phyloP scores from a whole-genome alignment of 495 filamentous ascomycete genomes.

The Pyrenula massariospora region DNA sequence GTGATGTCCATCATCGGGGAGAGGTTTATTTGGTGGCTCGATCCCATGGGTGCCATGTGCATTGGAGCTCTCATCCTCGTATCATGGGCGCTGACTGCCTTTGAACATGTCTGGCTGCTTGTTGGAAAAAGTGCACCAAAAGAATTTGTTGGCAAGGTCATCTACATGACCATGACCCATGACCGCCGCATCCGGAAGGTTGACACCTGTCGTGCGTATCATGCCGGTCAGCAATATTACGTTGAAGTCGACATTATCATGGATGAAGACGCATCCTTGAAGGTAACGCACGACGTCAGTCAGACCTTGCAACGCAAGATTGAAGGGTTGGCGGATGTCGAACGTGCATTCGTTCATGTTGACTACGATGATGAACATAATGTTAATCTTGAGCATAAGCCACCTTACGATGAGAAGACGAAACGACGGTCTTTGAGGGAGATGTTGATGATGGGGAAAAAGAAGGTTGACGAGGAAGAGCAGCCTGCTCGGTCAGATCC shows the following conservation, averaged over 20 bases:
- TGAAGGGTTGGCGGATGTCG: constrained; percentile 38
- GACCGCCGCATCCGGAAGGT: constrained; percentile 39
- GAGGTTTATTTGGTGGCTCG: constrained; percentile 41
- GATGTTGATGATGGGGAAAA: not conserved
- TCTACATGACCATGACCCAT: constrained; percentile 44
- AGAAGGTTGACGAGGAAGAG: not conserved
- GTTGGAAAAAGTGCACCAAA: constrained; percentile 41
- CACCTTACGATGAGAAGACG: constrained; percentile 25
- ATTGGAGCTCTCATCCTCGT: constrained; percentile 42
- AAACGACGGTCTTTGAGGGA: not conserved
- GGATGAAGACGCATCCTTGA: constrained; percentile 35
- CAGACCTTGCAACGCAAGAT: constrained; percentile 42
- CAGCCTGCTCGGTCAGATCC: not conserved
- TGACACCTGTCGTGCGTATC: constrained; percentile 43
- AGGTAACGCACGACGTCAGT: constrained; percentile 40
- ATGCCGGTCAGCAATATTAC: constrained; percentile 42
- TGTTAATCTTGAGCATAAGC: constrained; percentile 40
- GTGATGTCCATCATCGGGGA: constrained; percentile 41
- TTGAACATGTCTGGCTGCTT: constrained; percentile 44
- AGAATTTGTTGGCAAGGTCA: constrained; percentile 43
- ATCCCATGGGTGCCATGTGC: constrained; percentile 41
- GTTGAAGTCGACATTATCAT: constrained; percentile 49
- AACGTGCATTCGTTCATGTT: constrained; percentile 45
- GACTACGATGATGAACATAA: constrained; percentile 31
- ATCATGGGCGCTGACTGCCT: constrained; percentile 42